Base-by-base conservation (phyloP, 352 stramenopile species). In the Sclerospora graminicola region DNA sequence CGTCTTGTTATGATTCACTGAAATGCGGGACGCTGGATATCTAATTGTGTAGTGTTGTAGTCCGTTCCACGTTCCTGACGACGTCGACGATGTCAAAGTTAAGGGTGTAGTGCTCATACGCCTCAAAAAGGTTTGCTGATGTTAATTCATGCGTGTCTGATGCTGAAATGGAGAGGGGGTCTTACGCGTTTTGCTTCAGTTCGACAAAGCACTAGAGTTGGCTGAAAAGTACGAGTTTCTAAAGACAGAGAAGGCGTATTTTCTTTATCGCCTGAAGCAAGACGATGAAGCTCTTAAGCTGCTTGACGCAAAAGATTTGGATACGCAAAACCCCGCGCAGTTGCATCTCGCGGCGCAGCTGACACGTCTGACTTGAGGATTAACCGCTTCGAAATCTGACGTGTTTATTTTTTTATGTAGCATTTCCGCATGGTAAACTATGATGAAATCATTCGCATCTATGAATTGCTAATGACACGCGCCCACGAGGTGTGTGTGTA, bases 141-240 rank as follows among this genome's bases (percentile, higher is more conserved):
- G n/a, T n/a, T 8, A n/a, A n/a, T n/a, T n/a, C n/a, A n/a, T n/a
- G n/a, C n/a, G n/a, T n/a, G n/a, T n/a, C n/a, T n/a, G n/a, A 24
- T 39, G 31, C 26, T 6, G 0, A 13, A 24, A 14, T 10, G 26
- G n/a, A 20, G 28, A 10, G 11, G 29, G 23, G 19, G 1, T 15
- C 34, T 58, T 8, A 52, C 33, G 38, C 31, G 5, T 16, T 53
- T 26, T 10, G 41, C 33, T 45, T 16, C 30, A 89, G 76, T 87
- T 88, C 51, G 80, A 91, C 49, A 91, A 91, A 51, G 80, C 80
- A 48, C 55, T 91, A 27, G 77, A 91, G 43, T 36, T 89, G 23
- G 75, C 77, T 5, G 39, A 48, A 44, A 87, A 88, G 56, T 86
- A 86, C 51, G 51, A 70, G 1, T 82, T 67, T 41, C 46, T 91